A percentile compares a stretch with the other conserved stretches of the same genome.
Conservation (phyloP, 805 yeast genomes). For the Lachancea lanzarotensis region DNA sequence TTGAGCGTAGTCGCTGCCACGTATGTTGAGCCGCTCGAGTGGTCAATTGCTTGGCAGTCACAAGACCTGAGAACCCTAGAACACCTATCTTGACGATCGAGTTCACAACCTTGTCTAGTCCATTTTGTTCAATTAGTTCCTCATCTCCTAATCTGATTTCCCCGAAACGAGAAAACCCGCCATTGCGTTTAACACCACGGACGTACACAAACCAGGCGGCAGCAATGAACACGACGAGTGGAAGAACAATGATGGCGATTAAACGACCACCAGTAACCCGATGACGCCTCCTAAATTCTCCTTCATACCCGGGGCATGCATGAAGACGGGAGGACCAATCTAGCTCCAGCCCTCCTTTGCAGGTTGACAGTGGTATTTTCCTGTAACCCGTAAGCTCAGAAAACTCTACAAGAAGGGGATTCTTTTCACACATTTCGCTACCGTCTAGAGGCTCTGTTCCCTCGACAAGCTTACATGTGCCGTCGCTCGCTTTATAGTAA, state of each 20-base stretch:
- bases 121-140: constrained; percentile 57
- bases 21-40: constrained; percentile 14
- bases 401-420: constrained; percentile 55
- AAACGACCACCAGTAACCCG: constrained; percentile 51
- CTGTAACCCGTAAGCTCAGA: constrained; percentile 92
- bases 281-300: constrained; percentile 49
- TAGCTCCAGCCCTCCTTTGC: constrained; percentile 69
- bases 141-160: constrained; percentile 80
- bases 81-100: constrained; percentile 53
- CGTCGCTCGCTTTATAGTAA: constrained; percentile 61
- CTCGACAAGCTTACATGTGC: constrained; percentile 76
- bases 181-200: constrained; percentile 71
- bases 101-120: constrained; percentile 54
- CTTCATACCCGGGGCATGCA: constrained; percentile 85
- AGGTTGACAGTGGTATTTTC: constrained; percentile 75
- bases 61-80: constrained; percentile 36
- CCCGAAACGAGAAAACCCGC: constrained; percentile 72
- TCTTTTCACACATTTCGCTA: constrained; percentile 48
- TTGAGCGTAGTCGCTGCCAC: constrained; percentile 17
- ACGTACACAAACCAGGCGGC: constrained; percentile 71
- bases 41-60: constrained; percentile 18
- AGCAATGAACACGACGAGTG: constrained; percentile 45
- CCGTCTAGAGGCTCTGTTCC: constrained; percentile 68
- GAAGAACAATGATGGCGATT: constrained; percentile 48
- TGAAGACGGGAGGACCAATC: constrained; percentile 52